Evolutionary conservation across 805 yeast genomes (phyloP), one percentile per base, ranked within the genome.

Genomic region (Sugiyamaella boreocaroliniensis): DNA sequence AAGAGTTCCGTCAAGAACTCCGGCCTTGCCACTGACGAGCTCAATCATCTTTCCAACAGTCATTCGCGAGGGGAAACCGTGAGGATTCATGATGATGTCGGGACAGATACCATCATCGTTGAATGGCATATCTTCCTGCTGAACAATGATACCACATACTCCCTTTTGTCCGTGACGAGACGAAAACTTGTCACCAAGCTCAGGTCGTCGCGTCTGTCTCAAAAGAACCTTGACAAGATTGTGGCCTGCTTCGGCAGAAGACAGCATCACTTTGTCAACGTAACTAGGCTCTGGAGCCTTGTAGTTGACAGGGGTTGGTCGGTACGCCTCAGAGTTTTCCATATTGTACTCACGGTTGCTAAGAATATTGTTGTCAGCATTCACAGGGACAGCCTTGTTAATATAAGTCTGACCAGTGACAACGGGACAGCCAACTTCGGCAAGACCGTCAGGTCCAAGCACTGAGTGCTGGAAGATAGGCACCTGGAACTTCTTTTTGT

Each of bases 21-120:
- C 99, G 0, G 98, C 99, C 67, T 93, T 93, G 61, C 99, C 99
- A 32, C 96, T 86, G 20, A 93, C 86, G 57, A 92, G 76, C 70
- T 93, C 99, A 60, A 93, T 82, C 98, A 93, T 92, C 71, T 93
- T 93, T 55, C 99, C 99, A 16, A 93, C 98, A 41, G 99, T 93
- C 99, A 93, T 93, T 79, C 99, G 95, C 37, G 98, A 92, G 57
- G 99, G 99, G 84, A 92, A 93, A 74, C 97, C 99, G 69, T 92
- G 99, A 1, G 99, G 99, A 66, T 92, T 92, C 97, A 92, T 92
- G 64, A 92, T 92, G 59, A 92, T 90, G 72, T 92, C 99, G 0
- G 99, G 99, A 2, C 81, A 76, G 22, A 93, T 79, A 67, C 99
- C 99, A 54, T 83, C 79, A 62, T 93, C 98, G 66, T 83, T 88